Percentiles rank a stretch among this genome's conserved stretches.
These are phyloP conservation scores for Suillus paluster DNA, from an alignment of 768 basidiomycete species.

Conservation along the genomic window DNA sequence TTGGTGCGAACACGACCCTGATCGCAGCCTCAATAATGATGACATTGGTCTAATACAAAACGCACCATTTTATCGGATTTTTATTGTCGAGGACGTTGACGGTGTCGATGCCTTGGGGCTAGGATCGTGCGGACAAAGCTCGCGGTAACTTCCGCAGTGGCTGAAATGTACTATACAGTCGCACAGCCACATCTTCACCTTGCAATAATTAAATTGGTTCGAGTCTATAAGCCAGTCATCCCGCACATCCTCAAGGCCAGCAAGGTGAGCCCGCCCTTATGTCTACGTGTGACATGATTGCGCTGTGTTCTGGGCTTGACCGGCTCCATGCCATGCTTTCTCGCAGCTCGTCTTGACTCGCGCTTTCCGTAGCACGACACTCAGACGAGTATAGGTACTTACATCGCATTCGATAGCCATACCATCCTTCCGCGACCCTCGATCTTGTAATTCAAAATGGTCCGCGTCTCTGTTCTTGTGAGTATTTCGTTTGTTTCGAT, in stretches of 20 bases:
- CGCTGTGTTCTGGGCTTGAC: neutral
- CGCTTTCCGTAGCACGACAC: constrained; percentile 82
- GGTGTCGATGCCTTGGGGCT: constrained; percentile 18
- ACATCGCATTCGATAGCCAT: constrained; percentile 32
- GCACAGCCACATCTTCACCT: constrained; percentile 14
- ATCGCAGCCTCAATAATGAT: neutral
- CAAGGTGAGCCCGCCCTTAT: constrained; percentile 50
- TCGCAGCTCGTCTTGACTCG: constrained; percentile 67
- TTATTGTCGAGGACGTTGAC: constrained; percentile 28
- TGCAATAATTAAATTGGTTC: neutral
- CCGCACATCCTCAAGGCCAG: constrained; percentile 18
- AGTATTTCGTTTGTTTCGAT: constrained; percentile 23
- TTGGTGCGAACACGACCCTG: constrained; percentile 99
- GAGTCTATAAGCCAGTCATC: constrained; percentile 11
- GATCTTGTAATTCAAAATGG: constrained; percentile 58
- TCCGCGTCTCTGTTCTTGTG: constrained; percentile 84
- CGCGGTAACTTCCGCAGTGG: constrained; percentile 35
- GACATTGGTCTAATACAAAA: constrained; percentile 13
- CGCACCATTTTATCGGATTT: constrained; percentile 54
- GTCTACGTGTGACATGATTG: neutral
- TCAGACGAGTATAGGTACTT: constrained; percentile 69
- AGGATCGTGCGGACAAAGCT: neutral
- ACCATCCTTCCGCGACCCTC: constrained; percentile 11
- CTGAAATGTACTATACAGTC: constrained; percentile 41
- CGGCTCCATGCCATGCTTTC: constrained; percentile 15